Conservation (phyloP, 345 rosid genomes). For the Rubroshorea leprosula region DNA sequence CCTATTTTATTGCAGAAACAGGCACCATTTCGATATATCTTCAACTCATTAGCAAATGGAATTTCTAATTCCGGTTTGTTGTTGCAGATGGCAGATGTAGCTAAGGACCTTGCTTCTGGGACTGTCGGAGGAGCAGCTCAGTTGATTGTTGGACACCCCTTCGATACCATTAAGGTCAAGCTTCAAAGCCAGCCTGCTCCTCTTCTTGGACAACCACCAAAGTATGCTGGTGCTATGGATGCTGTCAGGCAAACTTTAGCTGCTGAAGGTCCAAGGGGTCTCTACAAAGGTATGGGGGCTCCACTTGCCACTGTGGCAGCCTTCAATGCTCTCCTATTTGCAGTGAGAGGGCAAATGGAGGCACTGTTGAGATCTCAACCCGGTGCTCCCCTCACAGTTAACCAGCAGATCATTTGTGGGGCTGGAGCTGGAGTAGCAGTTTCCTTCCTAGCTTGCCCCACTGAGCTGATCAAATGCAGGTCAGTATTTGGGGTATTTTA, state of each 20-base stretch:
- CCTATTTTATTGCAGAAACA: neutral
- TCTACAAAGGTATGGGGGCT: constrained; percentile 99
- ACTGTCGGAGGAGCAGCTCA: constrained; percentile 97
- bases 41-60: neutral
- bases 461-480: constrained; percentile 99
- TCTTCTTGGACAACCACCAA: constrained; percentile 70
- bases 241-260: constrained; percentile 81
- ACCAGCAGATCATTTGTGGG: constrained; percentile 77
- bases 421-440: constrained; percentile 96
- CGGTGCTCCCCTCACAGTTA: constrained; percentile 68
- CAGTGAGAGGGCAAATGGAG: constrained; percentile 95
- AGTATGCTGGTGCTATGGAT: constrained; percentile 76
- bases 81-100: constrained; percentile 81
- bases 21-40: neutral
- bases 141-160: constrained; percentile 83
- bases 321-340: constrained; percentile 89
- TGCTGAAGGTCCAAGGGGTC: constrained; percentile 88
- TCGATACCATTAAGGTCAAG: constrained; percentile 97
- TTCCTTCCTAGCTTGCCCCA: constrained; percentile 97
- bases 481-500: constrained; percentile 9
- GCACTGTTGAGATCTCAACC: constrained; percentile 73
- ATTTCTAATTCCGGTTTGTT: constrained; percentile 3
- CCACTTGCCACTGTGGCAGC: constrained; percentile 98
- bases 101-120: constrained; percentile 83
- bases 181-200: constrained; percentile 96